These are phyloP conservation scores for Wallacemonas sp. DNA, from an alignment of 208 protist species.

Conservation along the genomic window DNA sequence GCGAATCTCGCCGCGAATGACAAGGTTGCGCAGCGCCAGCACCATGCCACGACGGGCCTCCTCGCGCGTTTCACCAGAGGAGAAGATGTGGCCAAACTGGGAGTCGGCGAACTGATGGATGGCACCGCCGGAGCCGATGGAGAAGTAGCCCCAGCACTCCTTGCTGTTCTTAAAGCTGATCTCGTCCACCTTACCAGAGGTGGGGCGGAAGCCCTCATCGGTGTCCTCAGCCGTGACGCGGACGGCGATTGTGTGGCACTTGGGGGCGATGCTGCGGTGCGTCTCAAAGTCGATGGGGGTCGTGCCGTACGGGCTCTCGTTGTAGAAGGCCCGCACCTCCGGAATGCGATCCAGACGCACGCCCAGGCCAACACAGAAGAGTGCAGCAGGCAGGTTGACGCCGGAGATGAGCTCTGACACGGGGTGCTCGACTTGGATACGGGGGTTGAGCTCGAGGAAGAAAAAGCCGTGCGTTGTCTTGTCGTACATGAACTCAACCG, in stretches of 20 bases:
- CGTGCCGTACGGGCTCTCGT: constrained; percentile 61
- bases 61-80: constrained; percentile 91
- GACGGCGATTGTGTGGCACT: constrained; percentile 95
- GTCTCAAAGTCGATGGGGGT: constrained; percentile 90
- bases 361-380: constrained; percentile 97
- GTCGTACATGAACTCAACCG: constrained; percentile 98
- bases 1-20: constrained; percentile 95
- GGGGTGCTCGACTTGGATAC: constrained; percentile 98
- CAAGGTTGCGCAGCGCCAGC: constrained; percentile 92
- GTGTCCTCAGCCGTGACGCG: constrained; percentile 98
- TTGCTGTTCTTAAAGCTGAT: constrained; percentile 95
- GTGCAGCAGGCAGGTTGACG: constrained; percentile 95
- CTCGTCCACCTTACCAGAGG: constrained; percentile 92
- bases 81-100: constrained; percentile 98
- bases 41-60: constrained; percentile 93
- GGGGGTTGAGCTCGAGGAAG: constrained; percentile 98
- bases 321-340: constrained; percentile 95
- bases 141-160: constrained; percentile 99
- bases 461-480: constrained; percentile 86
- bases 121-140: constrained; percentile 80
- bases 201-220: constrained; percentile 96
- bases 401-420: constrained; percentile 96
- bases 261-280: constrained; percentile 45
- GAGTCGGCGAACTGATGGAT: constrained; percentile 96
- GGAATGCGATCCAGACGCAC: constrained; percentile 95